Evolutionary conservation across 495 filamentous ascomycete species (phyloP).

Genomic region (Copromyces sp.): DNA sequence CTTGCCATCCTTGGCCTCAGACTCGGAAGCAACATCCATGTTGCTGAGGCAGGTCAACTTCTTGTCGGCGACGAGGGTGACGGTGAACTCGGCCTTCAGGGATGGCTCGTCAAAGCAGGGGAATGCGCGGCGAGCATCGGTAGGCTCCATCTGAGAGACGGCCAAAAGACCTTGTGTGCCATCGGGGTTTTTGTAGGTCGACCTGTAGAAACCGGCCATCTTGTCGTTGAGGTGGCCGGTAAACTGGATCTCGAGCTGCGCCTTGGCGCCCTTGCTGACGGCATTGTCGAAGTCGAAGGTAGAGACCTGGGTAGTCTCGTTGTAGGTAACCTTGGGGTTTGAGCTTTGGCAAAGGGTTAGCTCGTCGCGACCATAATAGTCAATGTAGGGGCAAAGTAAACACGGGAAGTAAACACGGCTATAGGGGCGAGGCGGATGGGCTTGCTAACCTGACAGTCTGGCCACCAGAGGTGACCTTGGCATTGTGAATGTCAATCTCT

Average conservation of each 20-base stretch:
- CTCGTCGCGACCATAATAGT: neutral
- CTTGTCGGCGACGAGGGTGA: constrained; percentile 66
- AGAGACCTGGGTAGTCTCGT: constrained; percentile 53
- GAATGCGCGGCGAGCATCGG: constrained; percentile 63
- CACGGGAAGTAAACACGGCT: neutral
- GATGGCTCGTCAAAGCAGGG: constrained; percentile 73
- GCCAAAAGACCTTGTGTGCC: constrained; percentile 56
- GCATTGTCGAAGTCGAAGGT: constrained; percentile 52
- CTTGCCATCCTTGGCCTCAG: constrained; percentile 47
- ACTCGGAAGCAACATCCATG: constrained; percentile 64
- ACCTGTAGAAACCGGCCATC: constrained; percentile 76
- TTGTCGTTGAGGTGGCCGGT: constrained; percentile 63
- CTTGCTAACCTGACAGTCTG: constrained; percentile 31
- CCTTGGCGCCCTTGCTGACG: constrained; percentile 48
- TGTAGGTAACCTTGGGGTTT: constrained; percentile 45
- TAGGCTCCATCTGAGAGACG: constrained; percentile 77
- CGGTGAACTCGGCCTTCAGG: constrained; percentile 62
- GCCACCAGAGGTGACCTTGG: constrained; percentile 50
- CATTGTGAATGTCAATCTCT: constrained; percentile 74
- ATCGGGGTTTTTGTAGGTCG: constrained; percentile 57
- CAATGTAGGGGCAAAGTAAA: neutral
- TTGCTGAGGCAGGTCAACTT: constrained; percentile 67
- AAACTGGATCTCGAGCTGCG: constrained; percentile 56
- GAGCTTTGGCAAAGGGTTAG: constrained; percentile 28
- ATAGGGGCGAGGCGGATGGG: neutral